These are phyloP conservation scores for Dothistroma septosporum DNA, from an alignment of 2,329 filamentous ascomycete genomes.

Conservation along the genomic window DNA sequence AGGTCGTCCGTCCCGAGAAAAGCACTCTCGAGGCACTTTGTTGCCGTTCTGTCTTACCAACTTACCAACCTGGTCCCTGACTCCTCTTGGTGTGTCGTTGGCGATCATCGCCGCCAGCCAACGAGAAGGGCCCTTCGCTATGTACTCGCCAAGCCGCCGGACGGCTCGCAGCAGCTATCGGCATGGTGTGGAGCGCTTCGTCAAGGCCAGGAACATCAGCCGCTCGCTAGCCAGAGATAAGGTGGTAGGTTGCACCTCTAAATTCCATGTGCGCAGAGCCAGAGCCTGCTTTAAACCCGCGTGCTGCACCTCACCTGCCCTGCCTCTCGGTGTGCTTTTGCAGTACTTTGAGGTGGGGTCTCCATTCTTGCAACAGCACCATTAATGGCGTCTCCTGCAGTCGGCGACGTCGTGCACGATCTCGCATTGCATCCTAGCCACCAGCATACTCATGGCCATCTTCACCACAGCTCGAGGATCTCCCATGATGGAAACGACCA, in stretches of 20 bases:
- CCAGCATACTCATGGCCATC: constrained; percentile 40
- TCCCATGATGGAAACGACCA: constrained; percentile 19
- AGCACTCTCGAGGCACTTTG: too few relatives aligned
- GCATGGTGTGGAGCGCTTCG: neutral
- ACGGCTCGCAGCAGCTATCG: too few relatives aligned
- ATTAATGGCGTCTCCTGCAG: neutral
- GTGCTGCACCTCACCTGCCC: neutral
- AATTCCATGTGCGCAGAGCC: neutral
- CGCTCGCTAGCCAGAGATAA: neutral
- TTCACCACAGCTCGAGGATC: constrained; percentile 35
- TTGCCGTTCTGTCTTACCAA: too few relatives aligned
- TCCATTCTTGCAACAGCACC: neutral
- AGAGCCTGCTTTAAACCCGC: neutral
- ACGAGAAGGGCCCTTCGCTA: neutral
- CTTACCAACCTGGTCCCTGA: too few relatives aligned
- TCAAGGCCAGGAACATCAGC: neutral
- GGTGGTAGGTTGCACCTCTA: neutral
- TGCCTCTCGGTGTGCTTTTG: neutral
- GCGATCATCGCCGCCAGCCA: neutral
- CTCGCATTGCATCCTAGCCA: constrained; percentile 37
- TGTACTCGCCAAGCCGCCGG: too few relatives aligned
- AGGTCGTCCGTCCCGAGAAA: neutral
- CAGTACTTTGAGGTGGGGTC: neutral
- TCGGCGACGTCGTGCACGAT: constrained; percentile 21
- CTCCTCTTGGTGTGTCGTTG: neutral